These are phyloP conservation scores for Starmerella davenportii DNA, from an alignment of 805 yeast species.

Conservation along the genomic window DNA sequence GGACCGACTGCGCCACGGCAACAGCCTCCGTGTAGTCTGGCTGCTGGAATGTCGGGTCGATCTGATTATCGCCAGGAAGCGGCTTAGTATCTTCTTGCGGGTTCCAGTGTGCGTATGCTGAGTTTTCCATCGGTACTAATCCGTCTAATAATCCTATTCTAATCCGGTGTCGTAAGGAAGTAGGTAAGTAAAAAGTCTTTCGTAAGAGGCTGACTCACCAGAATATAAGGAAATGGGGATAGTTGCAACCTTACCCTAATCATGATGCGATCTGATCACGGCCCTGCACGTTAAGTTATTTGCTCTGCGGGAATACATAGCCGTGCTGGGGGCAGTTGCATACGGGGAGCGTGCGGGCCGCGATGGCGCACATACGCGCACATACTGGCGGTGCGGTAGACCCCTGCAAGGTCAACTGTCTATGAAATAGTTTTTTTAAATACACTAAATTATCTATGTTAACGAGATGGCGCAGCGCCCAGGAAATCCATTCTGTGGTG, in stretches of 20 bases:
- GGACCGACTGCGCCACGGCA: slow-evolving; percentile 18
- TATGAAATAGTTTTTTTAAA: no score
- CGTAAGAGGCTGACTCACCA: slow-evolving; percentile 15
- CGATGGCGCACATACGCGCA: no score
- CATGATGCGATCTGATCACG: background rate
- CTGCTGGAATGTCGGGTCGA: slow-evolving; percentile 19
- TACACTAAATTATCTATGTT: no score
- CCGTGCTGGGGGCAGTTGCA: no score
- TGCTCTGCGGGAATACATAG: no score
- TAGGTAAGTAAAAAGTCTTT: slow-evolving; percentile 13
- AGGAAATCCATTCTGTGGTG: no score
- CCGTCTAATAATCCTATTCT: slow-evolving; percentile 11
- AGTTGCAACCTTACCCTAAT: background rate
- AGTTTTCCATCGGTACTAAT: slow-evolving; percentile 14
- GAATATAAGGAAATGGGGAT: background rate
- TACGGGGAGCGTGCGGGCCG: no score
- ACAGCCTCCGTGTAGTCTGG: slow-evolving; percentile 20
- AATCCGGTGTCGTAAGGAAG: slow-evolving; percentile 15
- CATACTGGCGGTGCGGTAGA: no score
- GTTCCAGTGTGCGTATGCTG: slow-evolving; percentile 18
- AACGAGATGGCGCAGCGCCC: no score
- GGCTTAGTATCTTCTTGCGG: slow-evolving; percentile 17
- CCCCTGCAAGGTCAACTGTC: no score
- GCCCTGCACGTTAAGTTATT: no score
- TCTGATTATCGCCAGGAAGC: slow-evolving; percentile 18